Evolutionary conservation across 2,329 filamentous ascomycete species (phyloP).

Genomic region (Stachybotrys elegans): DNA sequence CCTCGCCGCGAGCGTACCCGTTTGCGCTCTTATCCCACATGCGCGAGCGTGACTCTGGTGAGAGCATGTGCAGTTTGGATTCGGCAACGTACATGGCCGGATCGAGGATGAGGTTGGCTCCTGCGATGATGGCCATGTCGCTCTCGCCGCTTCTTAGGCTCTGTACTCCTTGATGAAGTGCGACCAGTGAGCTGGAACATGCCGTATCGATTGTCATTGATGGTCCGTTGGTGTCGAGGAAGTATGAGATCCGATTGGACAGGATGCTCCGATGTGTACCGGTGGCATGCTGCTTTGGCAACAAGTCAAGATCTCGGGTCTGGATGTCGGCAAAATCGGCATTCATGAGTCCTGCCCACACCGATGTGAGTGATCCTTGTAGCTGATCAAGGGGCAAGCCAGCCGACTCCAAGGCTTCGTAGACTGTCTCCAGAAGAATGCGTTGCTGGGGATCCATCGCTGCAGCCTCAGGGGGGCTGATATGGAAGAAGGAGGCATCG

Average conservation of each 20-base stretch:
- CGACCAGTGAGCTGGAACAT: slow-evolving; percentile 34
- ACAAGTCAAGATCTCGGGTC: slow-evolving; percentile 17
- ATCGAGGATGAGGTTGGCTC: slow-evolving; percentile 13
- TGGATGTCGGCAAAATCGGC: slow-evolving; percentile 22
- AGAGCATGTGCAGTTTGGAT: slow-evolving; percentile 7
- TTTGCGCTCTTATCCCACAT: slow-evolving; percentile 34
- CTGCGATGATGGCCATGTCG: slow-evolving; percentile 12
- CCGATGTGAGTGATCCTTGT: background rate
- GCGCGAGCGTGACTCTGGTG: slow-evolving; percentile 18
- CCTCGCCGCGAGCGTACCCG: slow-evolving; percentile 46
- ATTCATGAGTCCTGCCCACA: slow-evolving; percentile 17
- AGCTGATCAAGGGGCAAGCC: slow-evolving; percentile 6
- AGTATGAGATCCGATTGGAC: slow-evolving; percentile 35
- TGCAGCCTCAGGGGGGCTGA: slow-evolving; percentile 16
- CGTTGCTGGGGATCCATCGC: slow-evolving; percentile 24
- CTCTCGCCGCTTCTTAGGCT: slow-evolving; percentile 25
- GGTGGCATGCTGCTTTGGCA: slow-evolving; percentile 5
- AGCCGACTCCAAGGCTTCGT: slow-evolving; percentile 18
- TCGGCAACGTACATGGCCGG: slow-evolving; percentile 10
- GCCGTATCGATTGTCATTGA: slow-evolving; percentile 36
- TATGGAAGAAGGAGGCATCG: slow-evolving; percentile 19
- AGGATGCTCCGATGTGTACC: slow-evolving; percentile 21
- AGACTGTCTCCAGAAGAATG: slow-evolving; percentile 23
- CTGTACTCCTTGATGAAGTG: slow-evolving; percentile 32
- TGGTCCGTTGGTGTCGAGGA: slow-evolving; percentile 33